phyloP scores from a whole-genome alignment of 805 yeast species.

The Suhomyces faveliae region DNA sequence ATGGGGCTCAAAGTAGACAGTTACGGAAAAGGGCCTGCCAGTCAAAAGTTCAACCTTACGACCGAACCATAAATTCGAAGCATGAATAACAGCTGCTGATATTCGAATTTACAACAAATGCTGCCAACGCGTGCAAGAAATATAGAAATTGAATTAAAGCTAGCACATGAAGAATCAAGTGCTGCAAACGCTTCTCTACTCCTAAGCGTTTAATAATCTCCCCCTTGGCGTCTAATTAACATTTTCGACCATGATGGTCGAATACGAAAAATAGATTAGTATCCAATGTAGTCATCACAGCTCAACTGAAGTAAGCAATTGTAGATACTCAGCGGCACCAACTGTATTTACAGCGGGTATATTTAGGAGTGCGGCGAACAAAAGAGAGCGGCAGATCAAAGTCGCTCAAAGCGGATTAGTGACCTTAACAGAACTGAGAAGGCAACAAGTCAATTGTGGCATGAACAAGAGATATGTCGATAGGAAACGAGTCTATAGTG shows the following conservation, averaged over 20 bases:
- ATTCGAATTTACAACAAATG: not conserved
- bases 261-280: not conserved
- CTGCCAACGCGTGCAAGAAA: not conserved
- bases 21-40: not conserved
- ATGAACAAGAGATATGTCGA: constrained; percentile 15
- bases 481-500: constrained; percentile 26
- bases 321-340: not conserved
- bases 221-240: not conserved
- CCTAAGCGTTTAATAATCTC: too few relatives aligned
- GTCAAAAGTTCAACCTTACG: not conserved
- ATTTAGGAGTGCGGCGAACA: not conserved
- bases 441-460: not conserved
- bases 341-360: not conserved
- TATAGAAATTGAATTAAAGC: not conserved
- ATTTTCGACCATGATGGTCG: not conserved
- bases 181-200: too few relatives aligned
- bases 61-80: not conserved
- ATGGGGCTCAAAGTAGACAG: too few relatives aligned
- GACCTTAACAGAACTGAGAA: not conserved
- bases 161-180: not conserved
- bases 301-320: not conserved
- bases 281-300: not conserved
- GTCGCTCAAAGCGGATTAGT: not conserved
- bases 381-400: not conserved
- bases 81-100: not conserved